Evolutionary conservation across 139 green algal genomes (phyloP), one percentile per base, ranked within the genome.

Genomic region (Eudorina sp.): DNA sequence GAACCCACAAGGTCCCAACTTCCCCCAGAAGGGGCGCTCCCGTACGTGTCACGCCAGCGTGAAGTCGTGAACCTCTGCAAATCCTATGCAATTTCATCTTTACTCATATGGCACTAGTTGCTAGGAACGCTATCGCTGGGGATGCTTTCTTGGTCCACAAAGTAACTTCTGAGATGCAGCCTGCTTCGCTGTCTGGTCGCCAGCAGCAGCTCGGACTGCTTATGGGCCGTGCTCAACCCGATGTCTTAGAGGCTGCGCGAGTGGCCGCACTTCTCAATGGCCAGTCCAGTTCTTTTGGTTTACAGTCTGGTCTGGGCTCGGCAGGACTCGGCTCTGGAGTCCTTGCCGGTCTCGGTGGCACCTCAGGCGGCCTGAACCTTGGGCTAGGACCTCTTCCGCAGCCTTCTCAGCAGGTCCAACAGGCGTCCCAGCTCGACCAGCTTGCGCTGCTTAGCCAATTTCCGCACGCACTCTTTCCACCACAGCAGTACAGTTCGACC

Each of bases 201-300:
- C 51, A 70, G 51, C 76, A 84, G 51, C 76, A 84, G 51, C 76
- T 84, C 2, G 46, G 46, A 4, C 53, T 85, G 53, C 77, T 85
- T 1, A 58, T 85, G 38, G 53, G 77, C 0, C 77, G 77, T 38
- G 21, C 53, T 36, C 77, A 85, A 34, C 60, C 80, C 11, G 80
- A 86, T 38, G 31, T 86, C n/a, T 31, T 87, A 21, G 81, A 87
- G 0, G 81, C 81, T 3, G 81, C 81, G 3, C 81, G 81, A 18
- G 43, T 87, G 3, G 64, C 62, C 3, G 81, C 81, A 0, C 62
- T 87, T 19, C 45, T 87, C 2, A 77, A 87, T 31, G 40, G 58
- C 2, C 79, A 86, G 58, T 45, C 40, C 2, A 21, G 25, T 7
- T 60, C 55, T 0, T 75, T 86, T 29, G 75, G 51, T 31, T n/a